Conservation (phyloP, 306 rosid species). For the Fagus crenata region DNA sequence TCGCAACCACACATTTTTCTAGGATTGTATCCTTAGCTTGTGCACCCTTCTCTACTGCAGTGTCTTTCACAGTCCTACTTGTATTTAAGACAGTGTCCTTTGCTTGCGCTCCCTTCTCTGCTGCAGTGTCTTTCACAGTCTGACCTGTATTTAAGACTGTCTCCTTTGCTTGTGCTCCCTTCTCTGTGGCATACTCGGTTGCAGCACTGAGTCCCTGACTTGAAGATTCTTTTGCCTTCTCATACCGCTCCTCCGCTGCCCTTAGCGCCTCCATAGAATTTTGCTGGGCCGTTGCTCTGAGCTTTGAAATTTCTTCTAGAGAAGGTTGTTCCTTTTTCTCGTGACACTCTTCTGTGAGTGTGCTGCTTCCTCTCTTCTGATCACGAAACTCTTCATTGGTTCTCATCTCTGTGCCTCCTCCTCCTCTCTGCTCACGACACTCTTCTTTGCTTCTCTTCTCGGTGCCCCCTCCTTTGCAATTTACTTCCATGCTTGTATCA, state of each 20-base stretch:
- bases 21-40: slow-evolving; percentile 45
- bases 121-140: not conserved
- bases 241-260: slow-evolving; percentile 49
- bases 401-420: too few species aligned
- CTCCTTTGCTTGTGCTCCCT: slow-evolving; percentile 26
- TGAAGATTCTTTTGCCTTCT: slow-evolving; percentile 38
- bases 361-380: too few species aligned
- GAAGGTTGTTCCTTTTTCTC: slow-evolving; percentile 12
- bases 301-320: slow-evolving; percentile 45
- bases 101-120: slow-evolving; percentile 31
- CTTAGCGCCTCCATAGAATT: slow-evolving; percentile 38
- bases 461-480: not conserved
- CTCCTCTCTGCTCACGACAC: too few species aligned
- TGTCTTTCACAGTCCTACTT: slow-evolving; percentile 13
- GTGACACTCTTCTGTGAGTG: not conserved
- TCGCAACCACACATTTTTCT: not conserved
- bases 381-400: too few species aligned
- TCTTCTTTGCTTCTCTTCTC: too few species aligned
- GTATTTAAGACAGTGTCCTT: slow-evolving; percentile 22
- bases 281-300: slow-evolving; percentile 48
- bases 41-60: slow-evolving; percentile 30
- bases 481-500: not conserved
- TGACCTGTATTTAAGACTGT: not conserved
- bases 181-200: slow-evolving; percentile 29
- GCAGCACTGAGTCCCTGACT: slow-evolving; percentile 29